Evolutionary conservation across 1,139 yeast species (phyloP), one percentile per base, ranked within the genome.

Genomic region (Hansenula lynferdii): DNA sequence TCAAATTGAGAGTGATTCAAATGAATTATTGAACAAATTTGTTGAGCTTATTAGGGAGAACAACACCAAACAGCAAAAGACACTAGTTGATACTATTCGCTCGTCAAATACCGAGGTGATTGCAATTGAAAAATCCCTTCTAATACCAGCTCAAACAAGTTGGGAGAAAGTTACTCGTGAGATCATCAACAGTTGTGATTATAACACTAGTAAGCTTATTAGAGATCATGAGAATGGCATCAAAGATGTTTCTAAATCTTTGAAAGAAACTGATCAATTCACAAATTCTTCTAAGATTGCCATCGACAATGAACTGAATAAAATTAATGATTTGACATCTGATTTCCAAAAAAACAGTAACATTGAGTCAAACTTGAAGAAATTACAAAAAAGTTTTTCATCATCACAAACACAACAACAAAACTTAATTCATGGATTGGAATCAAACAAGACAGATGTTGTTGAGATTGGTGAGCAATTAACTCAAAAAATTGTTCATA

Each of bases 181-280:
- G 8, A 48, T 60, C 10, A 55, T 64, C 25, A 63, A 64, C 40
- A 41, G 44, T 9, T 58, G 66, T 40, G 70, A 65, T 44, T 53
- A 57, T 1, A 42, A 58, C 6, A 57, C 56, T 26, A 50, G 56
- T 28, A 42, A 43, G 6, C 52, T 59, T 14, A 58, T 50, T 35
- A 49, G 49, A 15, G 44, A 41, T 3, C 58, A 58, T 35, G 50
- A 53, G 15, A 41, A 37, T 12, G 47, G 51, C 17, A 35, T 61
- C 27, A 36, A 40, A 6, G 40, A 38, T 1, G 46, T 59, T 7
- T 36, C 45, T 3, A 16, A 41, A 1, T 45, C 39, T 14, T 36
- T 55, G 2, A 42, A 45, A 32, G 47, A 45, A 23, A 47, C 49
- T 1, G 43, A 35, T 14, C 34, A 36, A 2, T 40, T 50, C 24